A percentile compares a stretch with the other conserved stretches of the same genome.
phyloP scores from a whole-genome alignment of 139 green algal genomes.

The Chlamydomonas applanata region DNA sequence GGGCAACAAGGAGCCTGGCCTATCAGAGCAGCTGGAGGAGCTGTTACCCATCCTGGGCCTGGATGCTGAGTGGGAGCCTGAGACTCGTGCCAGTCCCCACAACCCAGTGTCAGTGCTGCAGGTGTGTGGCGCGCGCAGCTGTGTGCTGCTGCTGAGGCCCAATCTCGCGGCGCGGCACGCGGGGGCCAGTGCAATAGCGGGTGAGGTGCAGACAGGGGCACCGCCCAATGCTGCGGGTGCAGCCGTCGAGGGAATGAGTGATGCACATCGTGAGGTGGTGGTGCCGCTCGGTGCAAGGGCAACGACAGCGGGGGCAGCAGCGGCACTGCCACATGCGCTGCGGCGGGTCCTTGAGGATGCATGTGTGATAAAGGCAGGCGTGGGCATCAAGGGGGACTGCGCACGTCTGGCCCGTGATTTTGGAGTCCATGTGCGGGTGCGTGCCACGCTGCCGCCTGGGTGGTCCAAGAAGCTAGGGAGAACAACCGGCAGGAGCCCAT shows the following conservation, averaged over 20 bases:
- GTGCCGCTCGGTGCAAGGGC: too few species aligned
- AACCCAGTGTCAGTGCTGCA: conserved; percentile 24
- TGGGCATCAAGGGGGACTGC: conserved; percentile 40
- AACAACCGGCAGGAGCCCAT: too few species aligned
- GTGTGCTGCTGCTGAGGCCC: conserved; percentile 9
- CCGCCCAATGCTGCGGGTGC: too few species aligned
- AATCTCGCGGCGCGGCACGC: not conserved
- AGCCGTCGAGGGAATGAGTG: too few species aligned
- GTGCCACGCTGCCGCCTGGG: conserved; percentile 4
- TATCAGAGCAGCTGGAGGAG: not conserved
- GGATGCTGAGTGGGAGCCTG: conserved; percentile 26
- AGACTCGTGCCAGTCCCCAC: not conserved
- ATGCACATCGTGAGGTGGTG: too few species aligned
- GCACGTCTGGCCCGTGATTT: conserved; percentile 25
- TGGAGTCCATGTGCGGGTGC: conserved; percentile 14
- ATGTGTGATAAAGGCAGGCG: conserved; percentile 31
- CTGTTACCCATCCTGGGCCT: conserved; percentile 3
- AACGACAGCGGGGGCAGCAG: too few species aligned
- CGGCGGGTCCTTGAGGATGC: conserved; percentile 20
- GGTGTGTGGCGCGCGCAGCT: not conserved
- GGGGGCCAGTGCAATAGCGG: too few species aligned
- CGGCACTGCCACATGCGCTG: not conserved
- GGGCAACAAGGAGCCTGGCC: not conserved
- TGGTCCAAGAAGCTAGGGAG: too few species aligned
- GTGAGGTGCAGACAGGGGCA: too few species aligned